Conservation (phyloP, 495 filamentous ascomycete species). For the Neurospora intermedia region DNA sequence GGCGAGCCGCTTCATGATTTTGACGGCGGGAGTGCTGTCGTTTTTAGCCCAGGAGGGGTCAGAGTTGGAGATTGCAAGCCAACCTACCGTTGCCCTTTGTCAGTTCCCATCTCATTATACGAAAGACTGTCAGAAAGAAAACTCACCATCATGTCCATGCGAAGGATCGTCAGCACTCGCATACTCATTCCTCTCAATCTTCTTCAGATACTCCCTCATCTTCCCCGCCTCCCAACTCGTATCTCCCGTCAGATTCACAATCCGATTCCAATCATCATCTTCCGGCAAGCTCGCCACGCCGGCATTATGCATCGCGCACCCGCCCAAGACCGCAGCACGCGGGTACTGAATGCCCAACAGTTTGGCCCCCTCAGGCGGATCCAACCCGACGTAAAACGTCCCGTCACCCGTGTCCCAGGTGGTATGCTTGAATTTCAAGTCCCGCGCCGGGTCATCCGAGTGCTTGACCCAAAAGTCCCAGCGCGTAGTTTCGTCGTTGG, state of each 20-base stretch:
- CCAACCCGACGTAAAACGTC: constrained; percentile 36
- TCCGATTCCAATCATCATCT: constrained; percentile 36
- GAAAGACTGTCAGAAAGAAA: background rate
- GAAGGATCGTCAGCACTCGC: constrained; percentile 23
- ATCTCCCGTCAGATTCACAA: constrained; percentile 36
- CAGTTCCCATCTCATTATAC: background rate
- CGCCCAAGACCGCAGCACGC: constrained; percentile 35
- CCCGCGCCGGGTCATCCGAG: constrained; percentile 31
- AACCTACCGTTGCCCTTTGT: constrained; percentile 14
- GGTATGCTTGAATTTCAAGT: constrained; percentile 32
- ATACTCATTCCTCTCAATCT: constrained; percentile 36
- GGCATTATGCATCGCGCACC: constrained; percentile 41
- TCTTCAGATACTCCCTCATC: constrained; percentile 34
- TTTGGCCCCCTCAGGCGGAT: constrained; percentile 33
- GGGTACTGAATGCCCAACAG: constrained; percentile 38
- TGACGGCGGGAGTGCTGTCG: constrained; percentile 11
- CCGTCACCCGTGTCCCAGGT: constrained; percentile 35
- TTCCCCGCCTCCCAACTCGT: constrained; percentile 32
- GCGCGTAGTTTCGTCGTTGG: constrained; percentile 35
- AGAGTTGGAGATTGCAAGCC: constrained; percentile 27
- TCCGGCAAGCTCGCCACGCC: constrained; percentile 30
- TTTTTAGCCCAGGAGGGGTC: constrained; percentile 25
- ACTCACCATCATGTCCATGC: constrained; percentile 31
- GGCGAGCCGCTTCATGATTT: constrained; percentile 25
- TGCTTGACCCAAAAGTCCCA: constrained; percentile 45